Base-by-base conservation (phyloP, 352 stramenopile species). In the Pythium plurisporium region DNA sequence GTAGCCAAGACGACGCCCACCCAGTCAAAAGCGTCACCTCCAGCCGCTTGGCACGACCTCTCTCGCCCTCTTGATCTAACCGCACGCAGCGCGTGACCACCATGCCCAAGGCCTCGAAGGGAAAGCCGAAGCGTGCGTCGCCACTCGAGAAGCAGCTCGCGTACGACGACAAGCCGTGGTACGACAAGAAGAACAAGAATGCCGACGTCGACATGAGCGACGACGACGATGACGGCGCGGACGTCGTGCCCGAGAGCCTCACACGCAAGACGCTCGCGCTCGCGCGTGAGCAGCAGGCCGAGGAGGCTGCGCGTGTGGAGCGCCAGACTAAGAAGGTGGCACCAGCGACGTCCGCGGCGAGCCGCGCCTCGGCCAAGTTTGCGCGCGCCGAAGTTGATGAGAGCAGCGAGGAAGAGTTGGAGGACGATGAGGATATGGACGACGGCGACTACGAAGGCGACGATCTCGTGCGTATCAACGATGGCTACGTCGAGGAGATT, bases 401-500 rank as follows among this genome's bases (percentile, higher is more conserved):
- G 14, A 89, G 76, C 50, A 86, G 88, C 47, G 88, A 87, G 14
- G 63, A 70, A 41, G 62, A 69, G 31, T 78, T 85, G 4, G 80
- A 95, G 44, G 87, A 96, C 20, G 86, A 96, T 15, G 82, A 96
- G 53, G 46, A 57, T 37, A 86, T 94, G 70, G 86, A 94, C 63
- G 77, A 74, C 29, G 81, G 91, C 45, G 83, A 95, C 56, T 93
- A 96, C 63, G 83, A 96, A 44, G 86, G 87, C 15, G 83, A 96
- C 40, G 84, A 95, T 38, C 81, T 96, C 52, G 83, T 96, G 47
- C 70, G 87, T 31, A 81, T 97, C 44, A 95, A 98, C 50, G 86
- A 95, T 50, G 86, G 82, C 29, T 96, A 96, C 56, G 90, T 97
- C 25, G 88, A 97, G 52, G 86, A 94, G 48, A 81, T 95, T 27